These are phyloP conservation scores for Camelina hispida DNA, from an alignment of 345 rosid species.

Conservation along the genomic window DNA sequence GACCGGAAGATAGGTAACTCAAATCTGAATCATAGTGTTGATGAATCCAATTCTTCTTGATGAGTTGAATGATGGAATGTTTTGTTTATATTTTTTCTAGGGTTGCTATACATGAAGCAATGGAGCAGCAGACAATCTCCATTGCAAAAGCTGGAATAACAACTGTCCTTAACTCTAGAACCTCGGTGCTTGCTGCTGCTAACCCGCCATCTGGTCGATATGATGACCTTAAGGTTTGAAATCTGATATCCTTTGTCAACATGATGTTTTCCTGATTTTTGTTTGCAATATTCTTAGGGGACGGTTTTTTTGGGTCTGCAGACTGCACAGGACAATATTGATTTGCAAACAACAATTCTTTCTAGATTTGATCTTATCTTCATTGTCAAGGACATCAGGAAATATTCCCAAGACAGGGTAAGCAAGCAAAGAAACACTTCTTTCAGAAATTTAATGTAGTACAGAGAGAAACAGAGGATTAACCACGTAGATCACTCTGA, in stretches of 20 bases:
- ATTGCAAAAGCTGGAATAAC: constrained; percentile 99
- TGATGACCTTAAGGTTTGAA: constrained; percentile 90
- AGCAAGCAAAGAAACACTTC: background rate
- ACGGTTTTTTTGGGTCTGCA: constrained; percentile 13
- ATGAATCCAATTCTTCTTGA: background rate
- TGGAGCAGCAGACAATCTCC: constrained; percentile 99
- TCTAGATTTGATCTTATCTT: constrained; percentile 96
- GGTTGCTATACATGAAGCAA: constrained; percentile 99
- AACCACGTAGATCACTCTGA: background rate
- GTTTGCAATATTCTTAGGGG: constrained; percentile 8
- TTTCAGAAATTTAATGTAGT: background rate
- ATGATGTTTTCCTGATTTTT: constrained; percentile 12
- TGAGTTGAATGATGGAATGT: background rate
- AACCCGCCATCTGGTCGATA: constrained; percentile 98
- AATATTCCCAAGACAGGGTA: constrained; percentile 90
- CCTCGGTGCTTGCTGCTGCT: constrained; percentile 98
- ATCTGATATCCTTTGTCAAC: background rate
- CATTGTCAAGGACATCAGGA: constrained; percentile 91
- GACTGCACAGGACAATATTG: constrained; percentile 94
- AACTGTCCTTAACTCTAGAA: constrained; percentile 94
- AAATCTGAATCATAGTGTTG: background rate
- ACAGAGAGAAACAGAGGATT: background rate
- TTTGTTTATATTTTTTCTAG: constrained; percentile 39
- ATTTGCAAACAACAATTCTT: constrained; percentile 93
- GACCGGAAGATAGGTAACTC: constrained; percentile 91